A percentile compares a stretch with the other conserved stretches of the same genome.
Evolutionary conservation across 345 rosid genomes (phyloP).

Genomic region (Brassica napus): DNA sequence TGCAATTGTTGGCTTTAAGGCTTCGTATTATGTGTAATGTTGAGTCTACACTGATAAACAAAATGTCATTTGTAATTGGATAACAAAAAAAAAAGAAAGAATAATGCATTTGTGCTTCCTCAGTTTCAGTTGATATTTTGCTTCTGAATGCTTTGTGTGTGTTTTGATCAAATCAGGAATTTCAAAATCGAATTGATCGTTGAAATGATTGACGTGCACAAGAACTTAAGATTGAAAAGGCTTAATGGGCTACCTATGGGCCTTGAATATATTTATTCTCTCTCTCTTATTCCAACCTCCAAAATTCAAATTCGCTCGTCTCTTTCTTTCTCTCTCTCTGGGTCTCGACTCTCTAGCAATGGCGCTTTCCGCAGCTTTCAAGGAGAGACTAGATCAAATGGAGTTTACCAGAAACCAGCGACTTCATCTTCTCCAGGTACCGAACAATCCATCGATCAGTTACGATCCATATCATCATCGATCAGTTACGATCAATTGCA

Average conservation of each 20-base stretch:
- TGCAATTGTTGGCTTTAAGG: constrained; percentile 12
- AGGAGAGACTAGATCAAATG: constrained; percentile 66
- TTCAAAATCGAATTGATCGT: not conserved
- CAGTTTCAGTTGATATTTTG: not conserved
- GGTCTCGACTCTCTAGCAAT: constrained; percentile 26
- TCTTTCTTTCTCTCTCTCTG: not conserved
- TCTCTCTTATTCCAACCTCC: not conserved
- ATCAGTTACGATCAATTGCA: not conserved
- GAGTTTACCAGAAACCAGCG: constrained; percentile 65
- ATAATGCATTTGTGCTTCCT: too few species aligned
- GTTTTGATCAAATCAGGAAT: not conserved
- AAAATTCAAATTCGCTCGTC: constrained; percentile 14
- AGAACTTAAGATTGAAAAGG: not conserved
- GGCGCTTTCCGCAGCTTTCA: constrained; percentile 71
- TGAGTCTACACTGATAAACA: not conserved
- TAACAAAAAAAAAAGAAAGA: not conserved
- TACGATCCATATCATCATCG: constrained; percentile 11
- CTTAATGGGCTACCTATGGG: constrained; percentile 10
- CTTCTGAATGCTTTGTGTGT: not conserved
- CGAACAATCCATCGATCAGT: not conserved
- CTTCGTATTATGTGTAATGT: constrained; percentile 21
- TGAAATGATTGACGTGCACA: not conserved
- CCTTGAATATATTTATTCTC: not conserved
- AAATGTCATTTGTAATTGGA: constrained; percentile 4
- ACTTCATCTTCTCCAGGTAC: constrained; percentile 65